A percentile compares a stretch with the other conserved stretches of the same genome.
Evolutionary conservation across 352 stramenopile genomes (phyloP).

Genomic region (Pythium dissimile): DNA sequence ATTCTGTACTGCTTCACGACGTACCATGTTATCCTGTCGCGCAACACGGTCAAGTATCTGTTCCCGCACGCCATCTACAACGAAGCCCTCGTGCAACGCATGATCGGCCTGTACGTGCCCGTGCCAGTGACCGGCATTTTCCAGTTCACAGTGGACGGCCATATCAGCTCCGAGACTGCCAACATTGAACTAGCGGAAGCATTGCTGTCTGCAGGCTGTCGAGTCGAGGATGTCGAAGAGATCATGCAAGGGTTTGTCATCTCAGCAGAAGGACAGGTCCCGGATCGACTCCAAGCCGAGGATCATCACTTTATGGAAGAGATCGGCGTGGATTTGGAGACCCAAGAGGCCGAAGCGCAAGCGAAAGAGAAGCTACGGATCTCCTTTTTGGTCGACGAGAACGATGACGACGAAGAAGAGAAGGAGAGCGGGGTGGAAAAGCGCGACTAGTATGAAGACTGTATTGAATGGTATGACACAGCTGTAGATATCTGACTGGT

Average conservation of each 20-base stretch:
- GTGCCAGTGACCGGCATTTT: constrained; percentile 19
- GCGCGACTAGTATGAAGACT: too few species aligned
- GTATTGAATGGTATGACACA: too few species aligned
- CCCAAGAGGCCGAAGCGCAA: constrained; percentile 14
- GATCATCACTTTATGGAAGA: constrained; percentile 19
- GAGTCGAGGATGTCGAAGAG: constrained; percentile 18
- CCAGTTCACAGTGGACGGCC: constrained; percentile 17
- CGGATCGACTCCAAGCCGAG: constrained; percentile 20
- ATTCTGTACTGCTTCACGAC: constrained; percentile 25
- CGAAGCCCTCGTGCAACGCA: constrained; percentile 18
- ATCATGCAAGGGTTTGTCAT: constrained; percentile 23
- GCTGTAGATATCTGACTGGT: too few species aligned
- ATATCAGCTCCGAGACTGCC: constrained; percentile 19
- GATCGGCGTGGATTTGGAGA: constrained; percentile 14
- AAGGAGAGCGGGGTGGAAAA: constrained; percentile 7
- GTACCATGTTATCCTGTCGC: constrained; percentile 23
- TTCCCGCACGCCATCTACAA: constrained; percentile 25
- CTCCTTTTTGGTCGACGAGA: constrained; percentile 19
- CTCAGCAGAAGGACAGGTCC: constrained; percentile 12
- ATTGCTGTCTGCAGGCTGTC: constrained; percentile 16
- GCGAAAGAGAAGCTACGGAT: constrained; percentile 27
- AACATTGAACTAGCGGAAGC: constrained; percentile 25
- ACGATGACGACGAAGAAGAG: constrained; percentile 15
- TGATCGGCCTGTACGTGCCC: constrained; percentile 24
- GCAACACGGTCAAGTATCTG: constrained; percentile 27